These are phyloP conservation scores for Talaromyces verruculosus DNA, from an alignment of 2,329 filamentous ascomycete species.

Conservation along the genomic window DNA sequence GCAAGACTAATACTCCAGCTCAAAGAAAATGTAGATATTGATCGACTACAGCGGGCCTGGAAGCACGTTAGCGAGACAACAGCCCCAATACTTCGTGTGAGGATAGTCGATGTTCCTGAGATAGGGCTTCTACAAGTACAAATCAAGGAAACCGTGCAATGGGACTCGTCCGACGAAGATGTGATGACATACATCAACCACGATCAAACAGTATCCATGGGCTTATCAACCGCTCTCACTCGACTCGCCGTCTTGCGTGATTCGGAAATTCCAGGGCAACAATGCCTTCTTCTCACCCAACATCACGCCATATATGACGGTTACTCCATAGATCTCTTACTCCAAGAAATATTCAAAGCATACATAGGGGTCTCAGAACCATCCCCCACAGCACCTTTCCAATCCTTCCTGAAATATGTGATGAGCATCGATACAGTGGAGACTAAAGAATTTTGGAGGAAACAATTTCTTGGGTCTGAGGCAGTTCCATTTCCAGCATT, in stretches of 20 bases:
- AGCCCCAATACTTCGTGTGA: conserved; percentile 14
- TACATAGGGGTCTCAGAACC: conserved; percentile 52
- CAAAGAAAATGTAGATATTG: conserved; percentile 26
- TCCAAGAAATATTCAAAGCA: conserved; percentile 64
- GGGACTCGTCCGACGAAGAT: conserved; percentile 1
- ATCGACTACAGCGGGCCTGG: conserved; percentile 35
- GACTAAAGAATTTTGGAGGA: background rate
- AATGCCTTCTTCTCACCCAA: conserved; percentile 30
- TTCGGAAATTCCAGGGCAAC: conserved; percentile 23
- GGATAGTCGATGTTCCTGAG: conserved; percentile 36
- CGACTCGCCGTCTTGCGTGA: conserved; percentile 35
- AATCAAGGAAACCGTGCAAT: background rate
- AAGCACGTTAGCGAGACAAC: background rate
- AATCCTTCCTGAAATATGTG: background rate
- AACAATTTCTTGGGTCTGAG: background rate
- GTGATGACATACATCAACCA: conserved; percentile 28
- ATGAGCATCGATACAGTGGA: background rate
- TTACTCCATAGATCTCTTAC: conserved; percentile 73
- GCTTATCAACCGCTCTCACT: conserved; percentile 36
- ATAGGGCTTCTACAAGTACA: conserved; percentile 40
- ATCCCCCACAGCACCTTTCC: background rate
- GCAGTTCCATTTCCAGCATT: conserved; percentile 9
- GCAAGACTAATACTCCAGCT: background rate
- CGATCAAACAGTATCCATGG: conserved; percentile 33
- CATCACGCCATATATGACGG: conserved; percentile 84